phyloP scores from a whole-genome alignment of 352 stramenopile genomes.

The Aphanomyces euteiches region DNA sequence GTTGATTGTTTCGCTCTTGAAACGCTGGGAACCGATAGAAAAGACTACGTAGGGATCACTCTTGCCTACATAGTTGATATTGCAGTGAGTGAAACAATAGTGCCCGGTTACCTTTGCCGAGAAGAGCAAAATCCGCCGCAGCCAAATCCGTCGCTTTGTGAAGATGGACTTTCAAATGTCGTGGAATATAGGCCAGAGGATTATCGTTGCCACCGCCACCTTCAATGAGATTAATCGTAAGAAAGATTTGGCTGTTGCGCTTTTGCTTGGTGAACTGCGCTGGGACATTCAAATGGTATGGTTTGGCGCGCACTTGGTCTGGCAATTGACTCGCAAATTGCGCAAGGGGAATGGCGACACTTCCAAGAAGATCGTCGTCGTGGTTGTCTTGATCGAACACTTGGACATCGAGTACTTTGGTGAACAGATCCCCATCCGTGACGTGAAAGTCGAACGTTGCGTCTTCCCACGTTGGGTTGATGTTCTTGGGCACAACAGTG shows the following conservation, averaged over 20 bases:
- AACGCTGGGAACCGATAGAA: constrained; percentile 7
- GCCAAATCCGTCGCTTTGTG: constrained; percentile 16
- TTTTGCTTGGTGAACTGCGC: constrained; percentile 21
- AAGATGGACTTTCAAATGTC: constrained; percentile 14
- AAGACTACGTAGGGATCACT: constrained; percentile 27
- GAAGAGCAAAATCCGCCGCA: constrained; percentile 6
- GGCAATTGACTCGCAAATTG: constrained; percentile 16
- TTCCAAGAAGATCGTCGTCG: constrained; percentile 13
- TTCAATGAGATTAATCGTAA: constrained; percentile 13
- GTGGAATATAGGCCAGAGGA: background rate
- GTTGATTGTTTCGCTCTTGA: constrained; percentile 12
- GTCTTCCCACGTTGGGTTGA: constrained; percentile 18
- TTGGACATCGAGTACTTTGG: constrained; percentile 25
- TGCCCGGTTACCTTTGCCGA: constrained; percentile 1
- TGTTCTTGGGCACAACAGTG: background rate
- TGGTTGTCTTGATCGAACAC: constrained; percentile 16
- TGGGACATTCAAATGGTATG: constrained; percentile 21
- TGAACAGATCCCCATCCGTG: constrained; percentile 23
- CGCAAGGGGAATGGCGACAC: constrained; percentile 16
- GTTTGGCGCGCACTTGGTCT: background rate
- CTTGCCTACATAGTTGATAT: background rate
- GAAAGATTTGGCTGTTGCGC: constrained; percentile 8
- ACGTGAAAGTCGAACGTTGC: constrained; percentile 17
- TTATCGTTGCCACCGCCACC: constrained; percentile 3
- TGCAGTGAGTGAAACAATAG: background rate